These are phyloP conservation scores for Cyclotella baltica DNA, from an alignment of 108 stramenopile genomes.

Conservation along the genomic window DNA sequence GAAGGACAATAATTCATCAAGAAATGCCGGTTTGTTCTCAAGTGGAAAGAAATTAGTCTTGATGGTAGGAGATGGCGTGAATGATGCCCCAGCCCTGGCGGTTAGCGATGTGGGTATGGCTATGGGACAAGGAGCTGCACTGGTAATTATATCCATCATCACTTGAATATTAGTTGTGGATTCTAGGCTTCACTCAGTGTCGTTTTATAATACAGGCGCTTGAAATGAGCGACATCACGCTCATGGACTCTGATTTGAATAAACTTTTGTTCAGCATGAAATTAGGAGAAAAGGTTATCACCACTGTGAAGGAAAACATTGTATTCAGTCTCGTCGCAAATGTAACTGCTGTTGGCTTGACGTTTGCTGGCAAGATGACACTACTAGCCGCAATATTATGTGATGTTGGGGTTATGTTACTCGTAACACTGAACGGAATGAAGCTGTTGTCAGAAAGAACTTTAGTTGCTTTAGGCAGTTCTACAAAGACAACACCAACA, in stretches of 20 bases:
- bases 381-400: conserved; percentile 78
- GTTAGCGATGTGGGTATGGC: conserved; percentile 96
- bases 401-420: conserved; percentile 89
- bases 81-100: conserved; percentile 95
- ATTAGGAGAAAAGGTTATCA: conserved; percentile 77
- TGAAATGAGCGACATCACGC: conserved; percentile 91
- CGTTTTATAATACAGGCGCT: conserved; percentile 60
- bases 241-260: conserved; percentile 83
- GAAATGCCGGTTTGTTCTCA: conserved; percentile 12
- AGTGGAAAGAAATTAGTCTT: conserved; percentile 29
- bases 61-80: conserved; percentile 95
- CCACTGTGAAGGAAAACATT: conserved; percentile 86
- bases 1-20: conserved; percentile 47
- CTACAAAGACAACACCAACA: background rate
- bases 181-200: background rate
- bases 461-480: conserved; percentile 18
- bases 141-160: conserved; percentile 26
- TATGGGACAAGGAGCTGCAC: conserved; percentile 97
- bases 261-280: conserved; percentile 79
- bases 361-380: conserved; percentile 82
- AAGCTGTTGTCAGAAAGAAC: conserved; percentile 69
- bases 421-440: conserved; percentile 90
- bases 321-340: conserved; percentile 74
- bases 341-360: conserved; percentile 66
- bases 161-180: background rate